Evolutionary conservation across 306 rosid species (phyloP), one percentile per base, ranked within the genome.

Genomic region (Ammopiptanthus mongolicus): DNA sequence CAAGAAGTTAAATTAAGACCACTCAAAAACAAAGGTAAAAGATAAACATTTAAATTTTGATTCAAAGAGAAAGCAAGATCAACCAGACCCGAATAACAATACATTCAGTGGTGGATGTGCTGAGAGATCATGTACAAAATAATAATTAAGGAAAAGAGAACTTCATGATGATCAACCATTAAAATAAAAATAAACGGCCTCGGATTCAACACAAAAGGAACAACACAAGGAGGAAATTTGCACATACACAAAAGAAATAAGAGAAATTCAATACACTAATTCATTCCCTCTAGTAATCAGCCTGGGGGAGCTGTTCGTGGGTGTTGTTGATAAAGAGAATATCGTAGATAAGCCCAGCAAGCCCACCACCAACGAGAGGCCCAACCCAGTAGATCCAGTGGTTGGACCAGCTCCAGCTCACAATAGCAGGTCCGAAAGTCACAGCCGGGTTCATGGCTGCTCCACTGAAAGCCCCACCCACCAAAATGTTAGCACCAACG

Each of bases 401-500:
- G 85, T 83, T 62, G 5, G 0, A 0, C 98, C 97, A 93, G 76
- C 33, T 84, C 98, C 98, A 91, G 84, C 94, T 84, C 25, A 89
- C 92, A 6, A 93, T 37, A 0, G 98, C 91, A 0, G 98, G 98
- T 12, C 98, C 97, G 48, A 93, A 93, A 0, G 98, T 73, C 2
- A 93, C 97, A 0, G 97, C 97, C 0, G 97, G 98, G 94, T 93
- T 93, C 97, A 93, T 93, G 33, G 97, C 88, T 21, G 94, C 98
- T 12, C 98, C 97, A 14, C 75, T 80, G 52, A 93, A 93, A 0
- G 98, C 90, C 15, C 98, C 98, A 10, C 96, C 97, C 5, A 85
- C 87, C 71, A 93, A 75, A 71, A 93, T 91, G 75, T 93, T 93
- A 0, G 98, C 98, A 0, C 91, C 98, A 23, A 93, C 98, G 3